These are phyloP conservation scores for Arbutus unedo DNA, from an alignment of 148 eudicot species.

Conservation along the genomic window DNA sequence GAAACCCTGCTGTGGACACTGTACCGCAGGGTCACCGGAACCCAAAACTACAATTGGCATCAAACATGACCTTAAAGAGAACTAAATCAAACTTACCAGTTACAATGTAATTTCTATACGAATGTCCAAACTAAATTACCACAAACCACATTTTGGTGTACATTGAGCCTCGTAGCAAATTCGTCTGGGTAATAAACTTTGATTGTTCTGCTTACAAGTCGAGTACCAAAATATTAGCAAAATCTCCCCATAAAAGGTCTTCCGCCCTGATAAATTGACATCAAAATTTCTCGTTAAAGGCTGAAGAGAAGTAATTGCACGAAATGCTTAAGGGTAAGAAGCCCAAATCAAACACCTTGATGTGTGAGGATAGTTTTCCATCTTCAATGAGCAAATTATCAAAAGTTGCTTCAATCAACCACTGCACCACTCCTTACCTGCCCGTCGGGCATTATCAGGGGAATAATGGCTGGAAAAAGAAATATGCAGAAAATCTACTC, in stretches of 20 bases:
- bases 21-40: too few species aligned
- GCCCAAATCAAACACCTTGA: neutral
- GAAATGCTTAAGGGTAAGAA: neutral
- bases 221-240: too few species aligned
- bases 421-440: too few species aligned
- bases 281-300: neutral
- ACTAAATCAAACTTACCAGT: neutral
- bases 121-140: neutral
- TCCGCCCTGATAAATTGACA: neutral
- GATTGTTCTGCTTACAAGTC: neutral
- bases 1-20: too few species aligned
- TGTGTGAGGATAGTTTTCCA: neutral
- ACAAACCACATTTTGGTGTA: neutral
- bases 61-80: neutral
- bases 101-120: neutral
- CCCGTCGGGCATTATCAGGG: too few species aligned
- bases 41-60: too few species aligned
- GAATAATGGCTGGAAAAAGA: too few species aligned
- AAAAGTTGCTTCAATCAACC: too few species aligned
- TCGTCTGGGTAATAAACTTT: neutral
- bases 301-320: neutral
- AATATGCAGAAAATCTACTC: too few species aligned
- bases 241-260: neutral
- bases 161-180: neutral
- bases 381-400: neutral